These are phyloP conservation scores for Apiospora hydei DNA, from an alignment of 2,329 filamentous ascomycete species.

Conservation along the genomic window DNA sequence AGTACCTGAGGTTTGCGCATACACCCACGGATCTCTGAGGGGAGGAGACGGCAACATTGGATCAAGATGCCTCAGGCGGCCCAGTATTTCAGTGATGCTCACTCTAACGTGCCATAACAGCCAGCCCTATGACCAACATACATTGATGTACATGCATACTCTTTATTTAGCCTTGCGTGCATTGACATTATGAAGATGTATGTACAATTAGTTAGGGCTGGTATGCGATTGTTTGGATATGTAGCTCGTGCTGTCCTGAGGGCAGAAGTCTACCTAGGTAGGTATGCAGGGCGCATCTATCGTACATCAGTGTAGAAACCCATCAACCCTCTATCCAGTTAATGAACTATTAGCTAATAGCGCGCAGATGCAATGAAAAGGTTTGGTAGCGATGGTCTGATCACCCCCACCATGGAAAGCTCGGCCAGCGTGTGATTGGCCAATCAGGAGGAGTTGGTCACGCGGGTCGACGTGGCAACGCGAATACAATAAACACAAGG, in stretches of 20 bases:
- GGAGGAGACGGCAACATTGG: too few relatives aligned
- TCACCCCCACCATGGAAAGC: not conserved
- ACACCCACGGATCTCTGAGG: too few relatives aligned
- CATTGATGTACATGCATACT: not conserved
- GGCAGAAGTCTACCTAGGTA: too few relatives aligned
- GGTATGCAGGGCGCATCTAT: too few relatives aligned
- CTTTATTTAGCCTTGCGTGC: too few relatives aligned
- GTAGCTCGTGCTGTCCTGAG: not conserved
- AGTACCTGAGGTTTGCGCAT: too few relatives aligned
- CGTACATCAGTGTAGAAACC: not conserved
- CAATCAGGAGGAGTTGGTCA: not conserved
- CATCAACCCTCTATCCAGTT: not conserved
- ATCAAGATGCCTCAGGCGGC: too few relatives aligned
- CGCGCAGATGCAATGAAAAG: not conserved
- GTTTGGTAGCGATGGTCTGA: not conserved
- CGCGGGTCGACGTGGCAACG: slow-evolving; percentile 2
- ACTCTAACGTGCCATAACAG: not conserved
- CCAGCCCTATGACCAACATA: slow-evolving; percentile 1
- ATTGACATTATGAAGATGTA: too few relatives aligned
- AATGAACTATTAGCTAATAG: not conserved
- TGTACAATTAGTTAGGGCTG: too few relatives aligned
- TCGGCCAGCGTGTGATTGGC: not conserved
- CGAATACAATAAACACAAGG: slow-evolving; percentile 12
- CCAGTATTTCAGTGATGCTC: not conserved
- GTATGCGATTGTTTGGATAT: not conserved